These are phyloP conservation scores for Aureobasidium sp. DNA, from an alignment of 2,329 filamentous ascomycete genomes.

Conservation along the genomic window DNA sequence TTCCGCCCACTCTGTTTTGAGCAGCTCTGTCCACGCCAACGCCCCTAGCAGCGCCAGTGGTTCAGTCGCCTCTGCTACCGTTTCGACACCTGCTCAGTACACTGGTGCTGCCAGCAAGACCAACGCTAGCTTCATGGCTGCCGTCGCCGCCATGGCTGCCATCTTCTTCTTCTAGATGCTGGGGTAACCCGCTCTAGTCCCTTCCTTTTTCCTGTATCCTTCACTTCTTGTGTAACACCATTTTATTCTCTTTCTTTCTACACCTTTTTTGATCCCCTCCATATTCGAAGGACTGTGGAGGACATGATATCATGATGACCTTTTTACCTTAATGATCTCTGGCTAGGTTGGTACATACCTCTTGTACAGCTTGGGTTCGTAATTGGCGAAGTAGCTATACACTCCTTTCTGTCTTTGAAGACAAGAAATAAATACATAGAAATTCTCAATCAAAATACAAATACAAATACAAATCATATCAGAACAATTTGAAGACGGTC, in stretches of 20 bases:
- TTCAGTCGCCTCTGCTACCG: constrained; percentile 15
- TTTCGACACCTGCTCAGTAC: constrained; percentile 21
- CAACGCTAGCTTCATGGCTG: constrained; percentile 32
- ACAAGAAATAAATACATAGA: background rate
- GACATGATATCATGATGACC: constrained; percentile 8
- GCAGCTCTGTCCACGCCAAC: background rate
- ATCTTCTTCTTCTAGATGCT: constrained; percentile 25
- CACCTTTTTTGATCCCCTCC: background rate
- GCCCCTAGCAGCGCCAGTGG: constrained; percentile 1
- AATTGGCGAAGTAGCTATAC: background rate
- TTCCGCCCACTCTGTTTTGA: background rate
- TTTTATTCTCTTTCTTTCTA: background rate
- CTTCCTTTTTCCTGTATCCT: background rate
- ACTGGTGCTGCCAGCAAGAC: constrained; percentile 34
- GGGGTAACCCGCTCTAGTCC: background rate
- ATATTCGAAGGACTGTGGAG: background rate
- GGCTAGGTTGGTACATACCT: background rate
- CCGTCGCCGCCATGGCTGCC: constrained; percentile 33
- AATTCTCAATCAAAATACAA: background rate
- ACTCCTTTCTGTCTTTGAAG: background rate
- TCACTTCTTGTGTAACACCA: constrained; percentile 5
- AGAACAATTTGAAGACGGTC: background rate
- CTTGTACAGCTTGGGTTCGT: background rate
- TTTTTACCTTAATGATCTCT: background rate
- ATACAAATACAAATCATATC: background rate